Percentiles rank a stretch among this genome's conserved stretches.
phyloP scores from a whole-genome alignment of 768 basidiomycete genomes.

The Inosperma sp. region DNA sequence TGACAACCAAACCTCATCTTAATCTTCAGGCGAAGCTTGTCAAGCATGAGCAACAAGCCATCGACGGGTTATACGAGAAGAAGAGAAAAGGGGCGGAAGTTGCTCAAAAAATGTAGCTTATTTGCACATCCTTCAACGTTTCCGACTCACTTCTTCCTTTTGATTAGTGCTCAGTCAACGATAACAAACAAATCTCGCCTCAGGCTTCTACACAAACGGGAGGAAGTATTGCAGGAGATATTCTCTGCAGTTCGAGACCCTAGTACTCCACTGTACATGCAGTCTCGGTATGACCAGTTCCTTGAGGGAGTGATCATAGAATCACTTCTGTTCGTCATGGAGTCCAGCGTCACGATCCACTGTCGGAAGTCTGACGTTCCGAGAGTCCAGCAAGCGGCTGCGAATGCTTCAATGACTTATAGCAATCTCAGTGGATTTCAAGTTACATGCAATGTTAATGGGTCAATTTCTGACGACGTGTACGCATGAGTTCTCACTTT shows the following conservation, averaged over 20 bases:
- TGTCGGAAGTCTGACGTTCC: constrained; percentile 65
- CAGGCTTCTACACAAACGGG: constrained; percentile 81
- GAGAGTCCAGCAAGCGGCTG: constrained; percentile 57
- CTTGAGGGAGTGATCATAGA: constrained; percentile 83
- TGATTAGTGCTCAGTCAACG: constrained; percentile 81
- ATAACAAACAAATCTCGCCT: constrained; percentile 95
- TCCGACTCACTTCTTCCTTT: background rate
- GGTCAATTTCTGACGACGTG: constrained; percentile 62
- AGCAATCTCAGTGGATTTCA: constrained; percentile 72
- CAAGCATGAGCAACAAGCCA: constrained; percentile 90
- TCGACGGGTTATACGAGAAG: constrained; percentile 94
- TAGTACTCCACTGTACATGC: constrained; percentile 57
- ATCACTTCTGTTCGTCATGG: constrained; percentile 78
- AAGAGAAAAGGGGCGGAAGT: constrained; percentile 92
- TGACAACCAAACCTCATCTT: constrained; percentile 5
- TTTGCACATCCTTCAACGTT: constrained; percentile 3
- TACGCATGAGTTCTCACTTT: constrained; percentile 30
- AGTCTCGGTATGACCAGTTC: constrained; percentile 72
- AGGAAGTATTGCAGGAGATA: constrained; percentile 87
- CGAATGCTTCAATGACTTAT: constrained; percentile 60
- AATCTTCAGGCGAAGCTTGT: constrained; percentile 84
- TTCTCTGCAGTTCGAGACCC: constrained; percentile 68
- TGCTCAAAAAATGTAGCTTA: constrained; percentile 89
- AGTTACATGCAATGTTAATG: constrained; percentile 55
- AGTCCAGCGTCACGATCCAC: constrained; percentile 62